Evolutionary conservation across 192 early-diverging fungal species (phyloP), one percentile per base, ranked within the genome.

Genomic region (Coemansia sp.): DNA sequence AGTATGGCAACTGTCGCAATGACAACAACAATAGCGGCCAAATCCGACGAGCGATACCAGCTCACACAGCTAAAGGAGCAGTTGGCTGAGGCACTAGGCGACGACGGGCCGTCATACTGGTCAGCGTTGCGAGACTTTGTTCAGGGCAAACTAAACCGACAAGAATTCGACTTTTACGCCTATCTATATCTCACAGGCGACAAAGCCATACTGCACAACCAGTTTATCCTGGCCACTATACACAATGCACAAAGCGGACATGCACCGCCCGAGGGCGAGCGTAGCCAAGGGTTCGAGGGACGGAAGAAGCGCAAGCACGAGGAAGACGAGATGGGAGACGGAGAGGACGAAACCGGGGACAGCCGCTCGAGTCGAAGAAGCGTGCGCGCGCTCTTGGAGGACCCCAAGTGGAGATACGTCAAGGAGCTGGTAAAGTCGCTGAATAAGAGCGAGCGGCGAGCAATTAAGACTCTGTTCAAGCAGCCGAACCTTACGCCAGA

Each of bases 161-260:
- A 90, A 63, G 91, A 92, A 70, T 92, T 92, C 44, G 91, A 92
- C 77, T 90, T 90, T 79, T 92, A 90, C 68, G 91, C 89, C 39
- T 88, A 90, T 75, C 72, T 90, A 31, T 90, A 92, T 61, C 48
- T 85, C 32, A 69, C 80, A 3, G 80, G 73, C 63, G 75, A 82
- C 61, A 78, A 77, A 57, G 76, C 89, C 1, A 73, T 75, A 12
- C 76, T 92, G 37, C 91, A 92, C 73, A 92, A 92, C 69, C 83
- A 87, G 61, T 92, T 92, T 73, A 92, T 92, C 55, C 77, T 92
- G 25, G 90, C 90, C 32, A 90, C 89, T 8, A 90, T 92, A 42
- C 90, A 92, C 63, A 92, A 92, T 76, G 90, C 90, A 27, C 90
- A 90, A 64, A 85, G 74, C 70, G 85, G 86, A 27, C 84, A 85